A percentile compares a stretch with the other conserved stretches of the same genome.
Conservation (phyloP, 768 basidiomycete genomes). For the Suillus variegatus region DNA sequence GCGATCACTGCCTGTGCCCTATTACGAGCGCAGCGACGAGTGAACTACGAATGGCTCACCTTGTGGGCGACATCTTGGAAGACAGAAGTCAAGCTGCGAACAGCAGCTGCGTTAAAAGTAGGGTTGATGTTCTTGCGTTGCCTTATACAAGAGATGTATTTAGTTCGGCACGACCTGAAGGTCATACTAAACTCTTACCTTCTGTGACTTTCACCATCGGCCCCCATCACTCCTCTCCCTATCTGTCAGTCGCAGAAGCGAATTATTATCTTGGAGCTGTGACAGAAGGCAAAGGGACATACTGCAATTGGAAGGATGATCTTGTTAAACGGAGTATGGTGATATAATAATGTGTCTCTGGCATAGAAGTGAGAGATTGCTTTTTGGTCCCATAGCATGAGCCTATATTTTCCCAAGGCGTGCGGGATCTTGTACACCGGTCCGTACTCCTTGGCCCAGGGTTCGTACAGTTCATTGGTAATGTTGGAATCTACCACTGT, state of each 20-base stretch:
- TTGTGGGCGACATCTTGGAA: conserved; percentile 56
- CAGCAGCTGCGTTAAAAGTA: too few species aligned
- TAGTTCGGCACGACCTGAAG: too few species aligned
- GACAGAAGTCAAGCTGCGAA: conserved; percentile 23
- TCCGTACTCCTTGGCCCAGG: background rate
- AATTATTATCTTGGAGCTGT: too few species aligned
- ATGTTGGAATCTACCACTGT: background rate
- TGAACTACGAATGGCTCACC: conserved; percentile 26
- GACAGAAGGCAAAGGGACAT: background rate
- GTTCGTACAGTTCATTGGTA: background rate
- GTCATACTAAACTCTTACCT: too few species aligned
- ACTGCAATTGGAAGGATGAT: background rate
- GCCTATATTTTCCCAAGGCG: background rate
- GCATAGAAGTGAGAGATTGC: background rate
- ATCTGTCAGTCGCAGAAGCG: too few species aligned
- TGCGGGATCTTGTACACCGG: background rate
- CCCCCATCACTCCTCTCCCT: too few species aligned
- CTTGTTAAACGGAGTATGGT: background rate
- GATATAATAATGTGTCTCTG: background rate
- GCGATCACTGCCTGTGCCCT: background rate
- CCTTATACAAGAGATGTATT: too few species aligned
- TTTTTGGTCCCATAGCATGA: background rate
- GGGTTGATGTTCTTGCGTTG: too few species aligned
- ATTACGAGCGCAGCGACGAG: background rate
- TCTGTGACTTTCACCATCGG: too few species aligned